Base-by-base conservation (phyloP, 305 asterid species). In the Fraxinus xanthoxyloides region DNA sequence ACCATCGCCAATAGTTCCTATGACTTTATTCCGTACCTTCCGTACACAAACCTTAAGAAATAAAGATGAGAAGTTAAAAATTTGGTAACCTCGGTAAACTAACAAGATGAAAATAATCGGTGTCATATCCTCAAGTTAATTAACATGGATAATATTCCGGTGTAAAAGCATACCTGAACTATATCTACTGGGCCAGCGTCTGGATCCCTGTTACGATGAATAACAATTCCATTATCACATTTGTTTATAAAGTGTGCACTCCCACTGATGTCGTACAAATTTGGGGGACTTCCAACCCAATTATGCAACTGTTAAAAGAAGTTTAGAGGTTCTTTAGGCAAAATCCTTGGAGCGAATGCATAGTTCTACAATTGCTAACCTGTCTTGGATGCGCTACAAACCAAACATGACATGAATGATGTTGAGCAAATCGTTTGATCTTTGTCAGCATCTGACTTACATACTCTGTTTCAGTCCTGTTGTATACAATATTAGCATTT, bases 301-400 rank as follows among this genome's bases (percentile, higher is more conserved):
- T 93, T 89, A 17, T 94, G 97, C 91, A 96, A 85, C 99, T 95
- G 82, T 73, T 54, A 83, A 80, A 48, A 83, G 65, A 81, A 65
- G 81, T 40, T 59, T 59, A 19, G 63, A 77, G 69, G 82, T 90
- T 78, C 85, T 40, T 24, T 75, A 75, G 40, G 30, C 28, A 79
- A 75, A 35, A 59, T 74, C 24, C 43, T 17, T 21, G 12, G 59
- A 34, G 70, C 15, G 72, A 77, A 40, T 32, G 79, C 32, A 23
- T 26, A 82, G 79, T 54, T 32, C 3, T 26, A 65, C 63, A 54
- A 77, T 59, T 76, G 76, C 86, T 46, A 78, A 94, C 98, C 98
- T 96, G 99, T 89, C 97, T 91, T 34, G 99, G 98, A 89, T 96
- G 99, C 84, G 99, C 99, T 46, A 96, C 99, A 86, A 96, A 96